Percentiles rank a stretch among this genome's conserved stretches.
Evolutionary conservation across 1,284 basidiomycete species (phyloP).

Genomic region (Salmacisia buchloeana): DNA sequence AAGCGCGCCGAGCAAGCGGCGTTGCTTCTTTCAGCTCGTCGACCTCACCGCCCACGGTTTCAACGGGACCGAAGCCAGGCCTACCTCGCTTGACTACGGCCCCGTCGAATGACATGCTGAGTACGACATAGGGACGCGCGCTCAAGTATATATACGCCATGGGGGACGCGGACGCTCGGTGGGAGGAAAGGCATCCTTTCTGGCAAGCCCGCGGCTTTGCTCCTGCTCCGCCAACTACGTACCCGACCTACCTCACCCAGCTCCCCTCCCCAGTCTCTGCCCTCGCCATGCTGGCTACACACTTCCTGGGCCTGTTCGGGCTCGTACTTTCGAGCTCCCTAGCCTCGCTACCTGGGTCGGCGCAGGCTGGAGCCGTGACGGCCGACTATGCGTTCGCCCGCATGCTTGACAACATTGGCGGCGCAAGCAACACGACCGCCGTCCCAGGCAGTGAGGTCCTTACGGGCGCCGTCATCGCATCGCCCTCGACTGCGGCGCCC

Average conservation of each 20-base stretch:
- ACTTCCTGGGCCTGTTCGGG: not conserved
- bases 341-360: not conserved
- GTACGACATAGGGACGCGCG: too few relatives aligned
- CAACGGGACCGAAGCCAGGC: too few relatives aligned
- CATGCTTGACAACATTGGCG: conserved; percentile 34
- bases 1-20: too few relatives aligned
- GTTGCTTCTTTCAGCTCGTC: too few relatives aligned
- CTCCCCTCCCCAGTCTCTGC: not conserved
- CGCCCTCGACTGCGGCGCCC: conserved; percentile 27
- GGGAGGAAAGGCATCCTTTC: too few relatives aligned
- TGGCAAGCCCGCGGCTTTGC: not conserved
- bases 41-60: too few relatives aligned
- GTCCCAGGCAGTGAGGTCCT: conserved; percentile 20
- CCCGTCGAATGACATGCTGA: too few relatives aligned
- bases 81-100: too few relatives aligned
- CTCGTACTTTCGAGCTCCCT: not conserved
- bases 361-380: conserved; percentile 14
- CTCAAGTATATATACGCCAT: too few relatives aligned
- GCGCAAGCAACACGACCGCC: conserved; percentile 21
- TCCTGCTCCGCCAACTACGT: not conserved
- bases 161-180: too few relatives aligned
- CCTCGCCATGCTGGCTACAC: not conserved
- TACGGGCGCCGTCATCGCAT: conserved; percentile 26
- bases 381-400: conserved; percentile 22
- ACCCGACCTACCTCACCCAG: not conserved